Evolutionary conservation across 2,329 filamentous ascomycete species (phyloP).

Genomic region (Pseudogymnoascus sp.): DNA sequence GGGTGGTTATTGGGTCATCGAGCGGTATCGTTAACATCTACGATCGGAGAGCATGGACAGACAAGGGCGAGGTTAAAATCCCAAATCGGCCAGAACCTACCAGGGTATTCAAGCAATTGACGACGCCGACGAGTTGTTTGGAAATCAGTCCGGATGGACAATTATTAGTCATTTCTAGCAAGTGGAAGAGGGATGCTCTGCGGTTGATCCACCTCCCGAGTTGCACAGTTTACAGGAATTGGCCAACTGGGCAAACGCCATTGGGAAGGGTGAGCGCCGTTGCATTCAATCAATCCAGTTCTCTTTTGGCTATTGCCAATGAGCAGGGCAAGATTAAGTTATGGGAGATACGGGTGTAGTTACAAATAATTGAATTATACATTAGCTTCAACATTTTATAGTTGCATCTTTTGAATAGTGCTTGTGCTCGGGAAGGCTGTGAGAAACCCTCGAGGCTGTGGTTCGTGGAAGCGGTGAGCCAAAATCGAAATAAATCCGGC

Average conservation of each 20-base stretch:
- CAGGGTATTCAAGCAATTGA: conserved; percentile 73
- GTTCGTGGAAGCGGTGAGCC: background rate
- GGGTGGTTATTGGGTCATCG: conserved; percentile 79
- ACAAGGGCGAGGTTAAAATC: conserved; percentile 39
- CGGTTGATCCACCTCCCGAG: conserved; percentile 81
- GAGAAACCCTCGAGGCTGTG: background rate
- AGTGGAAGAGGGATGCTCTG: conserved; percentile 81
- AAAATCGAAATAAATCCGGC: background rate
- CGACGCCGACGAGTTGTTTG: conserved; percentile 72
- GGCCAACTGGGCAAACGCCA: conserved; percentile 86
- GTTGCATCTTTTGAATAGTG: background rate
- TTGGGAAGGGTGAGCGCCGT: conserved; percentile 73
- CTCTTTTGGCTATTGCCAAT: conserved; percentile 76
- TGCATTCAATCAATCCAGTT: conserved; percentile 56
- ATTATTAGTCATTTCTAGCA: conserved; percentile 75
- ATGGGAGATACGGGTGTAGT: conserved; percentile 62
- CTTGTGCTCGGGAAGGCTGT: background rate
- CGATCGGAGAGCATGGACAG: conserved; percentile 51
- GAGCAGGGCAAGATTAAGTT: conserved; percentile 79
- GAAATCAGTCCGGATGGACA: conserved; percentile 85
- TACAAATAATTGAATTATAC: conserved; percentile 2
- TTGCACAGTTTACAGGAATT: conserved; percentile 92
- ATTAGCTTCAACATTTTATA: background rate
- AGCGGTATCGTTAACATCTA: conserved; percentile 92
- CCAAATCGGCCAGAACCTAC: conserved; percentile 63